Conservation (phyloP, 768 basidiomycete genomes). For the Leucosporidium scottii region DNA sequence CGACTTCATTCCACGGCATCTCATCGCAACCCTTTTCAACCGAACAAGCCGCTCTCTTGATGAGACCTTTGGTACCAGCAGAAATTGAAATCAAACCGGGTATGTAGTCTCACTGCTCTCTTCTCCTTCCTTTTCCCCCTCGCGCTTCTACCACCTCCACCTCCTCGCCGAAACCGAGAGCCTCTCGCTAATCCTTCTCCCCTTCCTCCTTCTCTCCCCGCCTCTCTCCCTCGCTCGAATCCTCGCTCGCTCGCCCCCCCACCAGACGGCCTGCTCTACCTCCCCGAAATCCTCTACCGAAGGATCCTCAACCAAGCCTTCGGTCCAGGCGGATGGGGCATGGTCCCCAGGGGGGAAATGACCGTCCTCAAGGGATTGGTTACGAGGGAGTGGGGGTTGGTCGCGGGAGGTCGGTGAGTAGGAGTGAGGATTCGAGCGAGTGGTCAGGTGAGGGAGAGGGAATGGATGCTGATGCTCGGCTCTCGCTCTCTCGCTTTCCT, state of each 20-base stretch:
- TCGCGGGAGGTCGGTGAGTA: slow-evolving; percentile 77
- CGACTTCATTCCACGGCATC: slow-evolving; percentile 74
- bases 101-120: slow-evolving; percentile 42
- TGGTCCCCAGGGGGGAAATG: slow-evolving; percentile 86
- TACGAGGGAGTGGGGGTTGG: slow-evolving; percentile 86
- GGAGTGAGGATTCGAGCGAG: too few relatives aligned
- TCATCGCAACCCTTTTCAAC: slow-evolving; percentile 67
- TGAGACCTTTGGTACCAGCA: slow-evolving; percentile 63
- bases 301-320: slow-evolving; percentile 86
- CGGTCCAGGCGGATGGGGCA: slow-evolving; percentile 93
- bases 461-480: too few relatives aligned
- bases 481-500: background rate
- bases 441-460: too few relatives aligned
- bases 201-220: too few relatives aligned
- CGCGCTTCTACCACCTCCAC: too few relatives aligned
- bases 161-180: too few relatives aligned
- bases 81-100: slow-evolving; percentile 95
- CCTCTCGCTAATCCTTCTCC: too few relatives aligned
- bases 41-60: slow-evolving; percentile 63
- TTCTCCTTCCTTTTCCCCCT: too few relatives aligned
- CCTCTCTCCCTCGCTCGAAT: background rate
- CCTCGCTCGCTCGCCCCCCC: background rate
- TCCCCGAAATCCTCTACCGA: slow-evolving; percentile 95
- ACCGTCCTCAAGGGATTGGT: slow-evolving; percentile 82
- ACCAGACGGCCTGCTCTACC: slow-evolving; percentile 91